A percentile compares a stretch with the other conserved stretches of the same genome.
Conservation (phyloP, 495 filamentous ascomycete species). For the Cercophora samala region DNA sequence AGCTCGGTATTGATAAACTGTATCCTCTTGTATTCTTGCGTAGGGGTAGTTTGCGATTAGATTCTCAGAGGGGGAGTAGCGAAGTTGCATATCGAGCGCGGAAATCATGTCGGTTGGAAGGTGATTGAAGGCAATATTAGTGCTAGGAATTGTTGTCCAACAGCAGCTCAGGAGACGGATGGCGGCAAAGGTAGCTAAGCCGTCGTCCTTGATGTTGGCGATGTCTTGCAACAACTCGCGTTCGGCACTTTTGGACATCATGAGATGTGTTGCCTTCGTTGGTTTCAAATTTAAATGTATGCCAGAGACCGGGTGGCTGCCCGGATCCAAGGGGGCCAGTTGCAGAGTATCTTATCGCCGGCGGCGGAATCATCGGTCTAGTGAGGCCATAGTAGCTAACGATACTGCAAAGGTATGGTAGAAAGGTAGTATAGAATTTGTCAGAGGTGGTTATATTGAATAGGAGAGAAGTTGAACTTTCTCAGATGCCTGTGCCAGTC, state of each 20-base stretch:
- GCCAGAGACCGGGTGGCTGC: not conserved
- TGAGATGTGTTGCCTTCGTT: not conserved
- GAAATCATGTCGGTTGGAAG: not conserved
- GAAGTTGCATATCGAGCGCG: conserved; percentile 3
- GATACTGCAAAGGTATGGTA: not conserved
- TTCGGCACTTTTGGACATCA: not conserved
- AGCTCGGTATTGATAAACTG: not conserved
- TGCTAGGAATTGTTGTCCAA: not conserved
- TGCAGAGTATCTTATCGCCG: not conserved
- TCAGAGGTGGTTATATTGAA: not conserved
- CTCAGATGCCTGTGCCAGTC: too few species aligned
- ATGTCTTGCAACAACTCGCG: not conserved
- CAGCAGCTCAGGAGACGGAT: conserved; percentile 9
- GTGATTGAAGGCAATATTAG: not conserved
- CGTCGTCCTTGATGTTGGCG: not conserved
- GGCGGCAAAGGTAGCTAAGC: not conserved
- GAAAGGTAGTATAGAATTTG: too few species aligned
- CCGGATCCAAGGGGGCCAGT: not conserved
- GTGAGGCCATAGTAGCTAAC: not conserved
- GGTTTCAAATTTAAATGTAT: not conserved
- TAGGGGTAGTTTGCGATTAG: not conserved
- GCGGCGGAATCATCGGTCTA: not conserved
- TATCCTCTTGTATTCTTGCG: not conserved
- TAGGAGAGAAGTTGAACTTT: not conserved
- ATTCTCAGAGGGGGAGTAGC: not conserved